Conservation (phyloP, 768 basidiomycete genomes). For the Flagelloscypha sp. region DNA sequence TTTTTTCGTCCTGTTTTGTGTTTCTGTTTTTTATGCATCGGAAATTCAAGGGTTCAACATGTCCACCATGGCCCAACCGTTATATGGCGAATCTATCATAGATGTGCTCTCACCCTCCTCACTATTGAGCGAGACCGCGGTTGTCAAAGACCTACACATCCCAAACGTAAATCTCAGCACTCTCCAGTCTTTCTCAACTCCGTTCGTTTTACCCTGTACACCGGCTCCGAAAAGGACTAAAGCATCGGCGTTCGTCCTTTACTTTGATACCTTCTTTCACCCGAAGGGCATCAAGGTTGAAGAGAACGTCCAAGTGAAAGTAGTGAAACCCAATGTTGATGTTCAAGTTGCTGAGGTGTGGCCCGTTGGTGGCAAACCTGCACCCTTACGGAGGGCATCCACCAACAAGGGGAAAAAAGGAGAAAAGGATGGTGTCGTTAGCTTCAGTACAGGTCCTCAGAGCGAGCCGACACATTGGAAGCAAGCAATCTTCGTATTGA, state of each 20-base stretch:
- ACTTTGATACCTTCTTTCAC: constrained; percentile 94
- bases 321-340: constrained; percentile 50
- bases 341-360: constrained; percentile 67
- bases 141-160: constrained; percentile 74
- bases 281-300: constrained; percentile 44
- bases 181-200: constrained; percentile 68
- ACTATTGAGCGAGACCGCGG: constrained; percentile 52
- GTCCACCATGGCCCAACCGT: constrained; percentile 65
- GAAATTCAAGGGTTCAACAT: constrained; percentile 71
- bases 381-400: constrained; percentile 53
- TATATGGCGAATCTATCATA: constrained; percentile 77
- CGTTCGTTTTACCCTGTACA: constrained; percentile 69
- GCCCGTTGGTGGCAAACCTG: constrained; percentile 64
- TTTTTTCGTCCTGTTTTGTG: background rate
- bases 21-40: background rate
- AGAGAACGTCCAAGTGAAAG: constrained; percentile 41
- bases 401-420: constrained; percentile 37
- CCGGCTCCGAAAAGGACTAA: constrained; percentile 52
- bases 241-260: constrained; percentile 75
- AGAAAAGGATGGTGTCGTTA: constrained; percentile 35
- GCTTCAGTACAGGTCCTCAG: constrained; percentile 86
- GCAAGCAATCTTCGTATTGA: constrained; percentile 83
- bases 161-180: constrained; percentile 50
- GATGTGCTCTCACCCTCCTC: constrained; percentile 67
- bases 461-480: constrained; percentile 95